Base-by-base conservation (phyloP, 2,329 filamentous ascomycete species). In the Colletotrichum destructivum region DNA sequence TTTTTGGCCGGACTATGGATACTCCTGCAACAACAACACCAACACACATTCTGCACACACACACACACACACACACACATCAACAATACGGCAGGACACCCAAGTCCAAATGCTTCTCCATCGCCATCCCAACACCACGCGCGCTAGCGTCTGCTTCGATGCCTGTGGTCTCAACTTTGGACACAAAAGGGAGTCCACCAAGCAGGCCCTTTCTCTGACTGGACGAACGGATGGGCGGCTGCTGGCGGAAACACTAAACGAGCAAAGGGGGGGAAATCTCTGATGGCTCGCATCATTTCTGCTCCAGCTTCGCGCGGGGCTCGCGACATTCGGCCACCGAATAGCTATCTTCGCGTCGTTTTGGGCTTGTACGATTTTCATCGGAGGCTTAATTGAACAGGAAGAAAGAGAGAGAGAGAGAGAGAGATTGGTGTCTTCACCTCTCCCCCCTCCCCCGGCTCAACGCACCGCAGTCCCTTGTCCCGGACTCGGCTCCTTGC, bases 211-310 rank as follows among this genome's bases (percentile, higher is more conserved):
- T 42, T 21, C 47, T 42, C n/a, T 42, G 57, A 62, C 21, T 47
- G 64, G 44, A 52, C 35, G 9, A 23, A 16, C 5, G 35, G n/a
- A 40, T 49, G 26, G 31, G 26, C 59, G n/a, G 44, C 23, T 18
- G 44, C n/a, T n/a, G n/a, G 64, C 57, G 68, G 63, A 70, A 60
- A 62, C 59, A 44, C 59, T 44, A 52, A 23, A 57, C 26, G 26
- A 26, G 3, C 3, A 4, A 4, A 26, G 3, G 26, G 26, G 26
- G 26, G 23, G 35, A 71, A 71, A 67, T 67, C 51, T 71, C 57
- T 71, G 64, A 49, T 56, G 56, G 47, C n/a, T 38, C 23, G 21
- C 44, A 12, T 40, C 51, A 52, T 18, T 57, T 52, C 23, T 42
- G 47, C 38, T 56, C 31, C 68, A 62, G 68, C 63, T 56, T n/a